Evolutionary conservation across 805 yeast genomes (phyloP), one percentile per base, ranked within the genome.

Genomic region (Wickerhamia fluorescens): DNA sequence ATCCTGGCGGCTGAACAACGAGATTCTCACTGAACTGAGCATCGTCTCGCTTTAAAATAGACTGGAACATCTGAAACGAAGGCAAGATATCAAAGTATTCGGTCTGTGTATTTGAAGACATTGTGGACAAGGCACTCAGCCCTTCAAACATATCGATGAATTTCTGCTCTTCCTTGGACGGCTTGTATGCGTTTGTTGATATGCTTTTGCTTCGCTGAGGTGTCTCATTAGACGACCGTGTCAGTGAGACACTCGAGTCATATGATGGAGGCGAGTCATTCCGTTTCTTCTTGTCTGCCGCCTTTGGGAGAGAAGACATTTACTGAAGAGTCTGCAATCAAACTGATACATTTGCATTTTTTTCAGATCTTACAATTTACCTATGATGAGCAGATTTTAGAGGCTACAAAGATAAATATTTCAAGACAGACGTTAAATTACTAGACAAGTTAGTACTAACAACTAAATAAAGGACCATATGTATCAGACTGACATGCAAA

Each of bases 11-110:
- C 4, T 33, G 24, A 0, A 51, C 51, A 12, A 46, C 32, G 9
- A 51, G 38, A 29, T 55, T 47, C 32, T 63, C 68, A 28, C 45
- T 47, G 28, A 61, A 60, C 34, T 63, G 66, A 17, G 41, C 39
- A 30, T 57, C 62, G 45, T 67, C 45, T 47, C 74, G 30, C 44
- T 62, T 37, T 54, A 68, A 39, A 43, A 67, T 52, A 41, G 69
- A 66, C 40, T 73, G 75, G 42, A 74, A 76, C 77, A 78, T 73
- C 37, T 77, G 81, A 43, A 77, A 78, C 0, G 84, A 75, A 0
- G 85, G 87, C 20, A 78, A 48, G 2, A 78, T 69, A 40, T 78
- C 84, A 28, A 73, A 64, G 64, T 34, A 56, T 27, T 58, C 58
- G 2, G 64, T 56, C 26, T 54, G 58, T 2, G 61, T 42, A 18